phyloP scores from a whole-genome alignment of 1,284 basidiomycete species.

The Singerocomus inundabilis region DNA sequence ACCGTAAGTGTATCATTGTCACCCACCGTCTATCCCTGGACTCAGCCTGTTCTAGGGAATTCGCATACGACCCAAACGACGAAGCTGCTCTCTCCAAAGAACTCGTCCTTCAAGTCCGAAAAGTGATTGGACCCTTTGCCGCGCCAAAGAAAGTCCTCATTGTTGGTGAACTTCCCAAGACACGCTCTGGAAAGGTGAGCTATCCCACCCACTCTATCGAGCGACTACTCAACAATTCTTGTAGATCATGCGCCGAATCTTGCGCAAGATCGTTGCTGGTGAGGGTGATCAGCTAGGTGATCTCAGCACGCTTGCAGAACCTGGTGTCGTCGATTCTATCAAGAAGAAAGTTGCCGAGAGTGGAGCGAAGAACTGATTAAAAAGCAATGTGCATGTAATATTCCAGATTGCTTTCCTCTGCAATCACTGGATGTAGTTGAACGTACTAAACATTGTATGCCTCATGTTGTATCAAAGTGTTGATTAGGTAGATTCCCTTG shows the following conservation, averaged over 20 bases:
- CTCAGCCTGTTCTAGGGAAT: slow-evolving; percentile 58
- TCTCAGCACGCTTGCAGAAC: slow-evolving; percentile 87
- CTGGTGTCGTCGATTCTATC: slow-evolving; percentile 78
- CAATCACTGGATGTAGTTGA: slow-evolving; percentile 2
- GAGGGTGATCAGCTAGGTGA: slow-evolving; percentile 95
- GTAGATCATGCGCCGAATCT: slow-evolving; percentile 89
- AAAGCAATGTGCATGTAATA: not conserved
- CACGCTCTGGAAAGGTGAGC: slow-evolving; percentile 88
- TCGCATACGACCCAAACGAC: slow-evolving; percentile 67
- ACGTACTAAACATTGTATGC: not conserved
- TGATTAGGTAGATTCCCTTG: no score
- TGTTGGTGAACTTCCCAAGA: slow-evolving; percentile 91
- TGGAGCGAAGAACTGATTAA: slow-evolving; percentile 18
- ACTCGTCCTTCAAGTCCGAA: slow-evolving; percentile 91
- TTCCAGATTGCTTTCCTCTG: not conserved
- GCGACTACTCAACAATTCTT: not conserved
- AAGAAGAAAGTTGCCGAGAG: slow-evolving; percentile 66
- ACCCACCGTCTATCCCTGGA: not conserved
- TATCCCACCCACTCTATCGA: not conserved
- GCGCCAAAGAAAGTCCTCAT: slow-evolving; percentile 91
- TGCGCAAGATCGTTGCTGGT: slow-evolving; percentile 93
- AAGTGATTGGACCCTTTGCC: slow-evolving; percentile 94
- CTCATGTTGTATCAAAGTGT: not conserved
- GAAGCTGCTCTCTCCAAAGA: slow-evolving; percentile 82
- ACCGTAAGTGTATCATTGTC: slow-evolving; percentile 46